phyloP scores from a whole-genome alignment of 306 rosid species.

The Ziziphus jujuba region DNA sequence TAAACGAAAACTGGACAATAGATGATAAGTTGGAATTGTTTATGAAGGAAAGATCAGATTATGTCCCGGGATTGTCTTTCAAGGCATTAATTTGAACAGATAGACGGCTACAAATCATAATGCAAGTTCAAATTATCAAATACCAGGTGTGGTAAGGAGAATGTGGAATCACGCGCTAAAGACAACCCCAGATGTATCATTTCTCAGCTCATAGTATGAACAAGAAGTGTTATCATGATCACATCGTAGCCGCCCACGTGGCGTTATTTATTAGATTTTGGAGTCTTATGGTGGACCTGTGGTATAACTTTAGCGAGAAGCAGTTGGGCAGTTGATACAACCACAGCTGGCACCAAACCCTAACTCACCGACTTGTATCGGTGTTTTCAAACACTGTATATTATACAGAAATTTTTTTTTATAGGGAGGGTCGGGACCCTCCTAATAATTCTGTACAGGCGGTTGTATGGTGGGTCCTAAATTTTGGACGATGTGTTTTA shows the following conservation, averaged over 20 bases:
- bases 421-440: background rate
- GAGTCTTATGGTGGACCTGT: constrained; percentile 18
- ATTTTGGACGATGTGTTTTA: background rate
- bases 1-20: background rate
- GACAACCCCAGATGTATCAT: background rate
- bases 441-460: background rate
- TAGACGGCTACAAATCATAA: background rate
- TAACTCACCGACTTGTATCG: constrained; percentile 40
- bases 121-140: background rate
- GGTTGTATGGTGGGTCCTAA: constrained; percentile 27
- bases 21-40: constrained; percentile 7
- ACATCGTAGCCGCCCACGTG: constrained; percentile 41
- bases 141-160: background rate
- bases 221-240: background rate
- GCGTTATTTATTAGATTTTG: constrained; percentile 11
- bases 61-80: constrained; percentile 7
- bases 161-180: constrained; percentile 1
- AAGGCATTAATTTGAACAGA: too few relatives aligned
- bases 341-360: constrained; percentile 56
- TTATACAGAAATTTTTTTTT: background rate
- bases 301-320: constrained; percentile 33
- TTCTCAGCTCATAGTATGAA: background rate
- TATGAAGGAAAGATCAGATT: constrained; percentile 2
- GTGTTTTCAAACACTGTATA: background rate
- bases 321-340: constrained; percentile 62